A percentile compares a stretch with the other conserved stretches of the same genome.
Evolutionary conservation across 768 basidiomycete genomes (phyloP).

Genomic region (Rhodosporidiobolus sp.): DNA sequence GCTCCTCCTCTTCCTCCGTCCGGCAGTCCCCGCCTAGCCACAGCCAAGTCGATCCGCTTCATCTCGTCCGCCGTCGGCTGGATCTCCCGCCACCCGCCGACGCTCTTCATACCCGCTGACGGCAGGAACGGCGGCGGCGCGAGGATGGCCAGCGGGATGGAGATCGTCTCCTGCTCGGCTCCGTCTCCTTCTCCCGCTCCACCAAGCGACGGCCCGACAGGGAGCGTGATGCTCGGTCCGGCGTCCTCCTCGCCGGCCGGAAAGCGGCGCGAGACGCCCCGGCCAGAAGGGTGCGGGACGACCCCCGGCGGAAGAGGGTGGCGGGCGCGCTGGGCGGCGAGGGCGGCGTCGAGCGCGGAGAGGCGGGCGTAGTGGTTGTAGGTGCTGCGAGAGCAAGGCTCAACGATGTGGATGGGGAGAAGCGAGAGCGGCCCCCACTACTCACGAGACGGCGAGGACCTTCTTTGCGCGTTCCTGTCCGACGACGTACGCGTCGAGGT

Average conservation of each 20-base stretch:
- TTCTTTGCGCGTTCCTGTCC: slow-evolving; percentile 93
- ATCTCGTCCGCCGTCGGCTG: background rate
- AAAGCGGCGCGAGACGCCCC: too few species aligned
- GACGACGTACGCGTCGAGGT: slow-evolving; percentile 61
- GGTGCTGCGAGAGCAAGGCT: slow-evolving; percentile 57
- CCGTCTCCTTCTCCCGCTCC: too few species aligned
- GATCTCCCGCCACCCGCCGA: background rate
- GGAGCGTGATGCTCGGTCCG: too few species aligned
- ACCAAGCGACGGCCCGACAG: too few species aligned
- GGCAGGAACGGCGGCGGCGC: too few species aligned
- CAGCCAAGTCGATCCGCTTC: background rate
- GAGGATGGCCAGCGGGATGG: background rate
- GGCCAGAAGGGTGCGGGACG: too few species aligned
- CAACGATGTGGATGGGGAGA: slow-evolving; percentile 14
- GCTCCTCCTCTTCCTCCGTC: too few species aligned
- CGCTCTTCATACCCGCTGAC: too few species aligned
- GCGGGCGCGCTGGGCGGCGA: background rate
- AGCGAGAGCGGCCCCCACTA: background rate
- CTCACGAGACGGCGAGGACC: slow-evolving; percentile 80
- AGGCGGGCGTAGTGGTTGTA: slow-evolving; percentile 94
- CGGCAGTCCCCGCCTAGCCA: background rate
- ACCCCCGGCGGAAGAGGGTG: background rate
- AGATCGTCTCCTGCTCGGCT: too few species aligned
- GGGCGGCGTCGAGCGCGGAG: slow-evolving; percentile 57
- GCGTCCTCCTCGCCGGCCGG: too few species aligned